Conservation (phyloP, 2,329 filamentous ascomycete species). For the Geosmithia putterillii region DNA sequence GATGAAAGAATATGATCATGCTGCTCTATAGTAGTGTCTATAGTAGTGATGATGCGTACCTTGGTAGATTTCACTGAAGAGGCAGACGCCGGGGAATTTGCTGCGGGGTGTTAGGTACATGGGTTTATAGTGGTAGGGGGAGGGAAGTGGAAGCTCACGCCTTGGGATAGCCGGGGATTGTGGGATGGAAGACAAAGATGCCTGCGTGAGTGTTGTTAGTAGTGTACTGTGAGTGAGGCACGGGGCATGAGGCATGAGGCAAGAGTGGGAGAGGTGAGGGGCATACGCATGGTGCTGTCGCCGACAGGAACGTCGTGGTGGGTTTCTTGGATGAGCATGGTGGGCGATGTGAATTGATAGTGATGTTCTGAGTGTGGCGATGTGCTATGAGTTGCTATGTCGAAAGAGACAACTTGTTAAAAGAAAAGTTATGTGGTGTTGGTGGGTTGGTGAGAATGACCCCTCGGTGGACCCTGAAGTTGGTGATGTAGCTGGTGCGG, state of each 20-base stretch:
- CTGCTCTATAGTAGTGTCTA: not conserved
- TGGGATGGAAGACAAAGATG: constrained; percentile 81
- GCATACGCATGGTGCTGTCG: constrained; percentile 39
- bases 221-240: too few relatives aligned
- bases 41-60: constrained; percentile 33
- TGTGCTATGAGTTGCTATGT: too few relatives aligned
- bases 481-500: too few relatives aligned
- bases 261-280: not conserved
- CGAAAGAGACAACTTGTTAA: too few relatives aligned
- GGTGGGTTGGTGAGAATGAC: not conserved
- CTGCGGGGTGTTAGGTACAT: constrained; percentile 18
- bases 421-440: not conserved
- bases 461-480: not conserved
- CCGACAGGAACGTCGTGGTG: constrained; percentile 36
- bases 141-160: constrained; percentile 43
- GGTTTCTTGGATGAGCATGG: constrained; percentile 43
- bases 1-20: too few relatives aligned
- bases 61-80: constrained; percentile 95
- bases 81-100: constrained; percentile 69
- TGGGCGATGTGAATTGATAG: constrained; percentile 4
- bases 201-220: constrained; percentile 34
- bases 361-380: too few relatives aligned
- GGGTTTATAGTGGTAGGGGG: not conserved
- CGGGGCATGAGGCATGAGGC: constrained; percentile 1
- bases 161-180: constrained; percentile 73